These are phyloP conservation scores for Zymoseptoria pseudotritici DNA, from an alignment of 2,329 filamentous ascomycete species.

Conservation along the genomic window DNA sequence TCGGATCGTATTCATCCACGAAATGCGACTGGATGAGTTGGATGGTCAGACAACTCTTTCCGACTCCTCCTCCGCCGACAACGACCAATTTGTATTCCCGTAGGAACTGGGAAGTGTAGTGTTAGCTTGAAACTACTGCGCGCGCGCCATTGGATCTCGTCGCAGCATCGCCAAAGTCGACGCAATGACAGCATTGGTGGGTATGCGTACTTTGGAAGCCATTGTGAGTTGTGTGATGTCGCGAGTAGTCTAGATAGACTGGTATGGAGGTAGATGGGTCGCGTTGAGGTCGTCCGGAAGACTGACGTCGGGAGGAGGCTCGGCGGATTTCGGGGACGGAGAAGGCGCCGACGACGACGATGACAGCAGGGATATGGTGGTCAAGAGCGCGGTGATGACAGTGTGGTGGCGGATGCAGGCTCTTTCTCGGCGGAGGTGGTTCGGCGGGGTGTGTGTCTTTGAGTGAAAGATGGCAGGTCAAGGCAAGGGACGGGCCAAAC, in stretches of 20 bases:
- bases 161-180: slow-evolving; percentile 1
- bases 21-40: slow-evolving; percentile 79
- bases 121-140: slow-evolving; percentile 4
- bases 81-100: slow-evolving; percentile 64
- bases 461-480: not conserved
- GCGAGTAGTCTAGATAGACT: not conserved
- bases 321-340: not conserved
- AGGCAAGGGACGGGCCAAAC: not conserved
- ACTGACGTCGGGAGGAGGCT: not conserved
- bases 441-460: not conserved
- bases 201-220: slow-evolving; percentile 28
- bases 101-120: slow-evolving; percentile 37
- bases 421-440: not conserved
- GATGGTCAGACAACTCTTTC: slow-evolving; percentile 98
- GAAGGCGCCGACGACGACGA: not conserved
- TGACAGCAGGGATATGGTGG: not conserved
- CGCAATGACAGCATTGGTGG: not conserved
- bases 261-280: not conserved
- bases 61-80: slow-evolving; percentile 94
- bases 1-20: slow-evolving; percentile 98
- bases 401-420: not conserved
- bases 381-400: not conserved
- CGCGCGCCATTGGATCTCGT: not conserved
- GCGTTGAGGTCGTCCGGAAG: slow-evolving; percentile 1
- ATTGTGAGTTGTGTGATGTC: slow-evolving; percentile 17